Evolutionary conservation across 2,329 filamentous ascomycete genomes (phyloP).

Genomic region (Dryadomyces sulphureus): DNA sequence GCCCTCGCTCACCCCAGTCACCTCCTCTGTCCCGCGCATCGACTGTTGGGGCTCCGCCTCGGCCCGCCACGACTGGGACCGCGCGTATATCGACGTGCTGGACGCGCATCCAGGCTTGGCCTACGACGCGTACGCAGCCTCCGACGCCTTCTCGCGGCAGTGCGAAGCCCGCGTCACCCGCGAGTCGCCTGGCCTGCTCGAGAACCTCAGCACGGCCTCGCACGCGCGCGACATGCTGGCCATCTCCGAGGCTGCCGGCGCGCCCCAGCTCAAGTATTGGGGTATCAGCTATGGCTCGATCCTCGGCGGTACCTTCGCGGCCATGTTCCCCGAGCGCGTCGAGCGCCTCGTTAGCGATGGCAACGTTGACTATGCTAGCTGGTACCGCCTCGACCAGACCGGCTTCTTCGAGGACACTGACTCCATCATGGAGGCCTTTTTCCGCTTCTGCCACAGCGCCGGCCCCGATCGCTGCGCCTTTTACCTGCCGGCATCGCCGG

Average conservation of each 20-base stretch:
- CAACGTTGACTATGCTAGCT: conserved; percentile 39
- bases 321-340: conserved; percentile 34
- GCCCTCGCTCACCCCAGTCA: conserved; percentile 21
- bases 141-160: conserved; percentile 23
- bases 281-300: conserved; percentile 39
- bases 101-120: conserved; percentile 31
- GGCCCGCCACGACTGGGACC: conserved; percentile 25
- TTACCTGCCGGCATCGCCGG: conserved; percentile 18
- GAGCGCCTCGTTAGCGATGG: conserved; percentile 33
- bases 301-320: conserved; percentile 34
- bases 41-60: conserved; percentile 33
- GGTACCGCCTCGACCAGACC: conserved; percentile 28
- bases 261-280: conserved; percentile 32
- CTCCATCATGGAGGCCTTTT: conserved; percentile 35
- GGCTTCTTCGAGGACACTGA: conserved; percentile 38
- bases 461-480: conserved; percentile 33
- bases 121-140: conserved; percentile 27
- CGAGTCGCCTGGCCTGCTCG: conserved; percentile 18
- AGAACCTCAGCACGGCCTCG: conserved; percentile 27
- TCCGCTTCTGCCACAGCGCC: conserved; percentile 34
- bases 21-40: conserved; percentile 31
- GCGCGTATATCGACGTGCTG: conserved; percentile 26
- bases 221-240: conserved; percentile 32
- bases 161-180: conserved; percentile 25
- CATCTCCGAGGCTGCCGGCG: conserved; percentile 25